A percentile compares a stretch with the other conserved stretches of the same genome.
These are phyloP conservation scores for Sporothrix pallida DNA, from an alignment of 2,329 filamentous ascomycete species.

Conservation along the genomic window DNA sequence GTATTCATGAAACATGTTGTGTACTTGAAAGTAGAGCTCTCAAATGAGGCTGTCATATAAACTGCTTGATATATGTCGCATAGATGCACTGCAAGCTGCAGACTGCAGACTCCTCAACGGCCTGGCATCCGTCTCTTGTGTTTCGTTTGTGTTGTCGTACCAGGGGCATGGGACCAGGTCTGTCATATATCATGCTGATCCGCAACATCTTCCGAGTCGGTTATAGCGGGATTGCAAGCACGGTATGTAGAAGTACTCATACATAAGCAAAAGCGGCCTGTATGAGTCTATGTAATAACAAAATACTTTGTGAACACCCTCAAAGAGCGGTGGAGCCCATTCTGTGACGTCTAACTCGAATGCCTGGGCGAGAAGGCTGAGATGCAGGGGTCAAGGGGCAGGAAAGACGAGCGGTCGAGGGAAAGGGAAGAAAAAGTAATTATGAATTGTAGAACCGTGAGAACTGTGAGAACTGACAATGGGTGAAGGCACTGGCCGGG, in stretches of 20 bases:
- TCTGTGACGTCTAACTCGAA: not conserved
- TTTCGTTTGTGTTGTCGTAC: not conserved
- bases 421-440: not conserved
- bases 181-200: slow-evolving; percentile 30
- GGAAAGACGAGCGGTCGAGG: not conserved
- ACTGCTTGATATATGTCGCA: not conserved
- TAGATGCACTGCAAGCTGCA: not conserved
- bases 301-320: not conserved
- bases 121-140: not conserved
- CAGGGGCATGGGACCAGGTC: slow-evolving; percentile 22
- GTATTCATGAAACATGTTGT: not conserved
- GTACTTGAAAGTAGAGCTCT: not conserved
- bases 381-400: not conserved
- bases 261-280: not conserved
- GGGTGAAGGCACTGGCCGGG: not conserved
- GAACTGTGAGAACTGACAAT: not conserved
- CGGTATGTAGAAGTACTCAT: not conserved
- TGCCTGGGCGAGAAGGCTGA: not conserved
- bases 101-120: not conserved
- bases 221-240: not conserved
- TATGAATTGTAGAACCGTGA: too few relatives aligned
- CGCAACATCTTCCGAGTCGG: not conserved
- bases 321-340: slow-evolving; percentile 16
- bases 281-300: not conserved
- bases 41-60: not conserved